Conservation (phyloP, 305 asterid species). For the Fraxinus platypoda region DNA sequence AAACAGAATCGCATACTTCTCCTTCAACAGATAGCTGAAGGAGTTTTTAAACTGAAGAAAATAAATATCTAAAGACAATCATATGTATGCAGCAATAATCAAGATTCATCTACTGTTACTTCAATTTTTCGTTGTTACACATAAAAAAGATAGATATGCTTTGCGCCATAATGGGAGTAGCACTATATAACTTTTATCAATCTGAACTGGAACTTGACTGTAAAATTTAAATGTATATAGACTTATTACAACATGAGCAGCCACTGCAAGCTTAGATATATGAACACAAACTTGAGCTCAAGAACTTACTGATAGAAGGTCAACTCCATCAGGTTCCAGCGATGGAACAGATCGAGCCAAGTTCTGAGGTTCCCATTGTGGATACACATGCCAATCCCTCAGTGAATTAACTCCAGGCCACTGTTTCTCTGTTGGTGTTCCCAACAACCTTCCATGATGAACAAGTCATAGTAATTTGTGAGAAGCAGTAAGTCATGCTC, state of each 20-base stretch:
- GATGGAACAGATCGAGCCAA: slow-evolving; percentile 80
- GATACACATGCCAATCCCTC: slow-evolving; percentile 92
- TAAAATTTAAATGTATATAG: neutral
- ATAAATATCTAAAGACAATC: no score
- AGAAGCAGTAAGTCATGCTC: neutral
- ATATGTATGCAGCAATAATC: no score
- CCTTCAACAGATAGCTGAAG: no score
- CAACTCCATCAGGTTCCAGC: slow-evolving; percentile 74
- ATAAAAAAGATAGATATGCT: no score
- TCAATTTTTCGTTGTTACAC: no score
- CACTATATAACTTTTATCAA: neutral
- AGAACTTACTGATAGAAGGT: slow-evolving; percentile 62
- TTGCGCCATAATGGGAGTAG: neutral
- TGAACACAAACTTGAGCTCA: neutral
- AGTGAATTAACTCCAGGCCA: slow-evolving; percentile 89
- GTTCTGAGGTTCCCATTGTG: slow-evolving; percentile 85
- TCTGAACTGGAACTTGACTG: neutral
- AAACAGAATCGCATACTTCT: no score
- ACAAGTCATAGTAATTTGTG: neutral
- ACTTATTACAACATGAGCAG: neutral
- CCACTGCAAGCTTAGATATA: neutral
- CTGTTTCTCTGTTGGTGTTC: slow-evolving; percentile 78
- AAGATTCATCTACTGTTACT: no score
- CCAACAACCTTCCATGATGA: slow-evolving; percentile 56
- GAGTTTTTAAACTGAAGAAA: no score